Evolutionary conservation across 495 filamentous ascomycete species (phyloP).

Genomic region (Daldinia decipiens): DNA sequence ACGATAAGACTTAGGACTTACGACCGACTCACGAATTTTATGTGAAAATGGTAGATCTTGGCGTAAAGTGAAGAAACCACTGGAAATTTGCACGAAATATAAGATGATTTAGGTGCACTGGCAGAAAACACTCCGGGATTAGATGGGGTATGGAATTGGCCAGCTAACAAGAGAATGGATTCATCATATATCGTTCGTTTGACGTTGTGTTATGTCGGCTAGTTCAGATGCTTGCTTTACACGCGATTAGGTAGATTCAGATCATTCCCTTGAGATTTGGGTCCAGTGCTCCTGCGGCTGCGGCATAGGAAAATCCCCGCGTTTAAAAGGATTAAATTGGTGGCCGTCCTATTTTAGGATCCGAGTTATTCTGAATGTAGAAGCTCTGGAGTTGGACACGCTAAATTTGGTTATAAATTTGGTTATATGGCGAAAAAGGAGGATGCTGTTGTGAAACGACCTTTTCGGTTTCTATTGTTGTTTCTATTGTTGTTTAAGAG

Average conservation of each 20-base stretch:
- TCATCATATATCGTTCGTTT: background rate
- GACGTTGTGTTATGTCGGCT: background rate
- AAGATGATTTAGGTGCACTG: background rate
- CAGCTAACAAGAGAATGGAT: background rate
- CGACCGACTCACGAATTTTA: slow-evolving; percentile 17
- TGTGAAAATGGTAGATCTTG: slow-evolving; percentile 1
- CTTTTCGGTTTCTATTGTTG: background rate
- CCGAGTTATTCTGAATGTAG: slow-evolving; percentile 16
- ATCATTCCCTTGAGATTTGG: background rate
- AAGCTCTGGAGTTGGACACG: slow-evolving; percentile 9
- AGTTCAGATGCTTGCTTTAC: background rate
- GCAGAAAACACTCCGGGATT: background rate
- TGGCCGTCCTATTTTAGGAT: slow-evolving; percentile 37
- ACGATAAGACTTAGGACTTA: slow-evolving; percentile 10
- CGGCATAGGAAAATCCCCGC: slow-evolving; percentile 3
- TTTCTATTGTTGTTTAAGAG: slow-evolving; percentile 4
- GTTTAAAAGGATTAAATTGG: slow-evolving; percentile 2
- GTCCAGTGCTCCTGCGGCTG: background rate
- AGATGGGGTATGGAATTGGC: background rate
- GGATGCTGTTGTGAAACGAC: slow-evolving; percentile 15
- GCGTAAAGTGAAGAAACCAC: too few relatives aligned
- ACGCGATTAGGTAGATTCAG: background rate
- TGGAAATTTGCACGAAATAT: too few relatives aligned
- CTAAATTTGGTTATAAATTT: background rate
- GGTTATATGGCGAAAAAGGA: slow-evolving; percentile 1